Evolutionary conservation across 2,329 filamentous ascomycete genomes (phyloP).

Genomic region (Purpureocillium takamizusanense): DNA sequence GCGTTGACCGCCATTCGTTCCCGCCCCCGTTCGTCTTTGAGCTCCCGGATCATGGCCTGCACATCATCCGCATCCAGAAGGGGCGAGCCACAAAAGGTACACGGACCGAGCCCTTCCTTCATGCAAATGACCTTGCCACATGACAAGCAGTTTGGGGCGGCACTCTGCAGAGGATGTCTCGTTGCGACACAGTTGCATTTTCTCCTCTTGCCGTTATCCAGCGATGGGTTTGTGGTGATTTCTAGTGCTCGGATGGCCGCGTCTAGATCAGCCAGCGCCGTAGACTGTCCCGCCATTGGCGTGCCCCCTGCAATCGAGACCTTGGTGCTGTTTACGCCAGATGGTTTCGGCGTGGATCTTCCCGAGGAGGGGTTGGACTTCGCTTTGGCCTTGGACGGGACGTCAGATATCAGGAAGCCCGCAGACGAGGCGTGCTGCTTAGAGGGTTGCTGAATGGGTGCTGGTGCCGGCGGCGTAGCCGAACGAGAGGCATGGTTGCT

Average conservation of each 20-base stretch:
- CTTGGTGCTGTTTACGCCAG: constrained; percentile 47
- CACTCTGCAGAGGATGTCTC: constrained; percentile 78
- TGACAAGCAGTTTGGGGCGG: constrained; percentile 82
- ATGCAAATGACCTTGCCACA: constrained; percentile 96
- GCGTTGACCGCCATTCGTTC: constrained; percentile 82
- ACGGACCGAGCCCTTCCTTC: constrained; percentile 87
- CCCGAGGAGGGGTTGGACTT: constrained; percentile 43
- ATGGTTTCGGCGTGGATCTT: constrained; percentile 46
- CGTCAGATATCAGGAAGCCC: constrained; percentile 76
- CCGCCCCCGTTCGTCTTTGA: constrained; percentile 76
- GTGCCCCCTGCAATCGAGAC: constrained; percentile 66
- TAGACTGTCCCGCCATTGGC: constrained; percentile 74
- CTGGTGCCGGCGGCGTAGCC: constrained; percentile 20
- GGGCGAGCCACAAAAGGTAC: constrained; percentile 76
- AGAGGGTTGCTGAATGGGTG: constrained; percentile 33
- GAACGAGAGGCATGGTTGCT: constrained; percentile 27
- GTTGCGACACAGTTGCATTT: constrained; percentile 84
- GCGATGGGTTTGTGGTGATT: constrained; percentile 77
- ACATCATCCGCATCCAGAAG: constrained; percentile 66
- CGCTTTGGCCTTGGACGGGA: constrained; percentile 45
- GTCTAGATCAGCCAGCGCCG: constrained; percentile 60
- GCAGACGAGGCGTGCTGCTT: constrained; percentile 50
- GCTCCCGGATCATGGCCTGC: constrained; percentile 73
- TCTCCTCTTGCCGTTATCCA: constrained; percentile 45
- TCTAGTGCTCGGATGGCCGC: constrained; percentile 84